Base-by-base conservation (phyloP, 1,139 yeast species). In the Lodderomyces elongisporus region DNA sequence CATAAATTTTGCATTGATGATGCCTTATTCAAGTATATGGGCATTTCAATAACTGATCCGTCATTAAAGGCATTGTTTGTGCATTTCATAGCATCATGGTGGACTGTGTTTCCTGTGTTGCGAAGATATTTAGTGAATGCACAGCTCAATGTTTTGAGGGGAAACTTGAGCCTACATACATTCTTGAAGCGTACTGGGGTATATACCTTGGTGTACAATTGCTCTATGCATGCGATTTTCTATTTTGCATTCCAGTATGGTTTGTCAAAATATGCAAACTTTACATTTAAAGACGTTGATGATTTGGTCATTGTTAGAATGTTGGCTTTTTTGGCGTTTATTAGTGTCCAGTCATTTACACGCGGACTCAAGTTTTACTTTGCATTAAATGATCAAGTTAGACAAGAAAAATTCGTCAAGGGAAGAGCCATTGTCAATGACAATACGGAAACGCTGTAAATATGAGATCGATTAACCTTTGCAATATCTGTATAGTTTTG, bases 341-440 rank as follows among this genome's bases (percentile, higher is more conserved):
- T 48, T 2, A 28, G 43, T 3, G 26, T 44, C 14, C 47, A 44
- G 31, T 32, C 42, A 5, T 14, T 39, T 5, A 22, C 33, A 5
- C 47, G 44, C 5, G 38, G 40, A 10, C 20, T 26, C 5, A 27
- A 36, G 10, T 37, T 53, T 12, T 49, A 54, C 32, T 35, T 37
- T 3, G 44, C 45, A 18, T 48, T 70, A 28, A 65, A 62, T 33
- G 66, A 61, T 14, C 68, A 69, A 42, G 78, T 79, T 20, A 78
- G 74, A 47, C 76, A 75, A 39, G 79, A 77, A 44, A 67, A 68
- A 41, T 81, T 77, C 45, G 77, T 77, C 8, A 70, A 69, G 38
- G 85, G 84, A 1, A 72, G 78, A 46, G 73, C 80, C 2, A 62
- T 81, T 35, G 76, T 77, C 39, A 81, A 79, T 48, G 60, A 70